Base-by-base conservation (phyloP, 1,284 basidiomycete genomes). In the Puccinia sorghi region DNA sequence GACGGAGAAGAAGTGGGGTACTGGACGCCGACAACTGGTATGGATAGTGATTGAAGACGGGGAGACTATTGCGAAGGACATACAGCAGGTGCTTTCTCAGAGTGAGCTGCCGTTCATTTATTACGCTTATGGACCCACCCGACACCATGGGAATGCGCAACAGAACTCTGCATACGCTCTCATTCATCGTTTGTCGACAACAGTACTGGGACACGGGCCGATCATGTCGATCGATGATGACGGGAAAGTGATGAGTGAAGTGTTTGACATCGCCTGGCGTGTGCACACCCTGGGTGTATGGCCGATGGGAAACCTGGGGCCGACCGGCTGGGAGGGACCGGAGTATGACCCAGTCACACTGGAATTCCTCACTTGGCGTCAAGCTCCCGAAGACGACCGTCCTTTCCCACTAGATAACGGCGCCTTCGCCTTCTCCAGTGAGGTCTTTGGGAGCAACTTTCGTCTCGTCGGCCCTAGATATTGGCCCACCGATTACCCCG, bases 251-350 rank as follows among this genome's bases (percentile, higher is more conserved):
- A 57, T 46, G 22, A 46, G 46, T 22, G 61, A 80, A n/a, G 64
- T 80, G 39, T 69, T 78, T 37, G 43, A 69, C 37, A 48, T 70
- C 27, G 50, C 70, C 57, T 80, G 79, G 79, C 56, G 50, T n/a
- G 57, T 80, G 39, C 54, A 72, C 37, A 39, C 32, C n/a, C n/a
- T 78, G 4, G 75, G 74, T 9, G 77, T 80, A 56, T 80, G 79
- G 79, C 79, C 79, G 5, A 80, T 80, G 75, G 79, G 79, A 20
- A 80, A 80, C 37, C 54, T 80, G 17, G 69, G 74, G n/a, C 74
- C 79, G 20, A 39, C 22, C 39, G 75, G 79, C 15, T 80, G 73
- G 74, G 79, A 80, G 46, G 75, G 79, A n/a, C 79, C 79, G 1
- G 59, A 48, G 20, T 79, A 69, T 43, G 70, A 80, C 41, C 74